Conservation (phyloP, 257 asterid species). For the Solanum peruvianum region DNA sequence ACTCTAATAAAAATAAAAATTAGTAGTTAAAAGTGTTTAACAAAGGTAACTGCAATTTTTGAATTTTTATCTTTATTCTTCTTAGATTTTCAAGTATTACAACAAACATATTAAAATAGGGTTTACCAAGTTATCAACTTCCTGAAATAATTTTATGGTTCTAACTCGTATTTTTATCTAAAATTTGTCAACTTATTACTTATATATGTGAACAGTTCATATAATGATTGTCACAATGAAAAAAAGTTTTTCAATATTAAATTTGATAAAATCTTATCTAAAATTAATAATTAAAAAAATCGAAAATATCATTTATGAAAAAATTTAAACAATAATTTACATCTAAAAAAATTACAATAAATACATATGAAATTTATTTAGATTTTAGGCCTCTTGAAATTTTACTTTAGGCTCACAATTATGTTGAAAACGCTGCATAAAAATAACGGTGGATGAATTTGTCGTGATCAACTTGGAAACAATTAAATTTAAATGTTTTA, state of each 20-base stretch:
- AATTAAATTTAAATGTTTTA: neutral
- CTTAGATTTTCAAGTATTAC: neutral
- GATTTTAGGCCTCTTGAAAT: neutral
- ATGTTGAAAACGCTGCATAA: neutral
- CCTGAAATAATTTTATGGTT: too few species aligned
- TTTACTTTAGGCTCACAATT: neutral
- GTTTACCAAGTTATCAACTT: neutral
- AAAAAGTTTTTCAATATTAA: too few species aligned
- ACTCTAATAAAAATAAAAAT: neutral
- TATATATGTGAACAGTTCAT: neutral
- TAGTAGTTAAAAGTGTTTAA: too few species aligned
- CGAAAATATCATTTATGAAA: neutral
- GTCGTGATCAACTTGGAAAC: neutral
- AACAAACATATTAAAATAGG: neutral
- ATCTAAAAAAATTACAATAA: too few species aligned
- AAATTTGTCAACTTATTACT: neutral
- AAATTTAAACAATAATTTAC: too few species aligned
- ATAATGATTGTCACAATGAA: neutral
- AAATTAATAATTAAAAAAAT: too few species aligned
- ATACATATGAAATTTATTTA: too few species aligned
- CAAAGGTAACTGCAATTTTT: too few species aligned
- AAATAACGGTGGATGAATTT: too few species aligned
- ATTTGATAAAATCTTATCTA: neutral
- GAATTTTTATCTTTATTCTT: too few species aligned
- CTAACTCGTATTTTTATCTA: neutral